Percentiles rank a stretch among this genome's conserved stretches.
Conservation (phyloP, 768 basidiomycete genomes). For the Mycena haematopus region DNA sequence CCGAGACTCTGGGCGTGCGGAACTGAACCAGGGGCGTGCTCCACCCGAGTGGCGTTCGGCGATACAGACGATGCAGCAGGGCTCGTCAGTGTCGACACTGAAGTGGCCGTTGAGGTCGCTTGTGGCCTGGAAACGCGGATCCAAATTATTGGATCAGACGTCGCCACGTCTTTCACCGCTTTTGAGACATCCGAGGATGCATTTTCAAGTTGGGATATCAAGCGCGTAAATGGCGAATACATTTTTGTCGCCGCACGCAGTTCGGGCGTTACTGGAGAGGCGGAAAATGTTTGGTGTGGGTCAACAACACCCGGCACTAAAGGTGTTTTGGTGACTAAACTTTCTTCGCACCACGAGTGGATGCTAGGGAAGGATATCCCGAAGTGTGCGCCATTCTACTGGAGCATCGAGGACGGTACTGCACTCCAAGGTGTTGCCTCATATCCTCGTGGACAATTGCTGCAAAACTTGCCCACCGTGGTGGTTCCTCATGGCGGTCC, state of each 20-base stretch:
- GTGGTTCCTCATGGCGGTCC: slow-evolving; percentile 27
- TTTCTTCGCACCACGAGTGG: slow-evolving; percentile 29
- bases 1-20: slow-evolving; percentile 16
- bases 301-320: slow-evolving; percentile 6
- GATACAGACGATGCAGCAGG: slow-evolving; percentile 20
- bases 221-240: slow-evolving; percentile 15
- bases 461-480: slow-evolving; percentile 17
- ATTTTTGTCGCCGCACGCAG: slow-evolving; percentile 22
- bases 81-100: not conserved
- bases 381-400: slow-evolving; percentile 24
- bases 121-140: slow-evolving; percentile 24
- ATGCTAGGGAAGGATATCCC: slow-evolving; percentile 19
- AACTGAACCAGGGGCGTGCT: not conserved
- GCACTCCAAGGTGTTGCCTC: slow-evolving; percentile 20
- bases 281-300: slow-evolving; percentile 25
- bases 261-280: slow-evolving; percentile 26
- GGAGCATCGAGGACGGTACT: slow-evolving; percentile 21
- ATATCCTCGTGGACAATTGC: slow-evolving; percentile 15
- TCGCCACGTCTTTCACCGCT: slow-evolving; percentile 5
- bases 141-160: slow-evolving; percentile 10
- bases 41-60: slow-evolving; percentile 16
- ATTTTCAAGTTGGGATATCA: slow-evolving; percentile 24
- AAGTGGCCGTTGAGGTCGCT: slow-evolving; percentile 23
- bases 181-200: slow-evolving; percentile 23
- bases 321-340: slow-evolving; percentile 17